A percentile compares a stretch with the other conserved stretches of the same genome.
These are phyloP conservation scores for Collariella sp. DNA, from an alignment of 495 filamentous ascomycete species.

Conservation along the genomic window DNA sequence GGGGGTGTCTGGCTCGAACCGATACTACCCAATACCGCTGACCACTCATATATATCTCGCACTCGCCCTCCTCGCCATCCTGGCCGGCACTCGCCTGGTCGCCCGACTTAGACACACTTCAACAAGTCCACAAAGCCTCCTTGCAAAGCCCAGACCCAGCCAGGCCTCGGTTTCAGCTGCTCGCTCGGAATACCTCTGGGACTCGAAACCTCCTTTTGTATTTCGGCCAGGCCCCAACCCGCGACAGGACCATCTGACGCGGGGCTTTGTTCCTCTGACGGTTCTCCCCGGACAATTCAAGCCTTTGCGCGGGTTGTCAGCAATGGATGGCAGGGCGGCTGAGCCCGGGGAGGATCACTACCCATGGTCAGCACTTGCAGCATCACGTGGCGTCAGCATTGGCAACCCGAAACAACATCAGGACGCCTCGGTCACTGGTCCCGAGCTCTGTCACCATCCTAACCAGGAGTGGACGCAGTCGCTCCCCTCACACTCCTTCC, in stretches of 20 bases:
- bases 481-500: slow-evolving; percentile 8
- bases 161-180: neutral
- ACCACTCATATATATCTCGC: slow-evolving; percentile 26
- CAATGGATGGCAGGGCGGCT: slow-evolving; percentile 19
- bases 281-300: slow-evolving; percentile 8
- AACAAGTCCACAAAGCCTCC: neutral
- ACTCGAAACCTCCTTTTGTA: neutral
- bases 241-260: slow-evolving; percentile 6
- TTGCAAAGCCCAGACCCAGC: neutral
- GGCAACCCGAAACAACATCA: slow-evolving; percentile 11
- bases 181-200: neutral
- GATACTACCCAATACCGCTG: slow-evolving; percentile 18
- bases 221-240: neutral
- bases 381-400: slow-evolving; percentile 30
- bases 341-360: slow-evolving; percentile 17
- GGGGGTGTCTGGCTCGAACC: slow-evolving; percentile 16
- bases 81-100: slow-evolving; percentile 11
- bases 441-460: neutral
- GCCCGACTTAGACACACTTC: neutral
- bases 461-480: slow-evolving; percentile 5
- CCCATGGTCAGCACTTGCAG: slow-evolving; percentile 15
- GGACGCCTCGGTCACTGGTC: slow-evolving; percentile 10
- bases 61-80: slow-evolving; percentile 22
- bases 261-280: slow-evolving; percentile 5
- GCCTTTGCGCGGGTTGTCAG: slow-evolving; percentile 8